A percentile compares a stretch with the other conserved stretches of the same genome.
phyloP scores from a whole-genome alignment of 2,329 filamentous ascomycete species.

The Calycina herbarum region DNA sequence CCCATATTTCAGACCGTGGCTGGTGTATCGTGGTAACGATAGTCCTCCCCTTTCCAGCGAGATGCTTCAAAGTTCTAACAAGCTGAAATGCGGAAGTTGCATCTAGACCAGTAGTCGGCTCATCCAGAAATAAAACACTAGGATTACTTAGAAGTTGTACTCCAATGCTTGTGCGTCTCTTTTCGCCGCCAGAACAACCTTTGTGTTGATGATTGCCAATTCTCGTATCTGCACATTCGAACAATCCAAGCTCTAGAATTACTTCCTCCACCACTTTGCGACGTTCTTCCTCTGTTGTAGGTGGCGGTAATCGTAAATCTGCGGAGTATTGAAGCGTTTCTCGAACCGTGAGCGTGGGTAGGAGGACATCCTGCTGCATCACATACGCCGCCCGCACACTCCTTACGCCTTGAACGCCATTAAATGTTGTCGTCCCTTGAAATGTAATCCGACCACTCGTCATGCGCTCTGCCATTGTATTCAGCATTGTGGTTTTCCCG shows the following conservation, averaged over 20 bases:
- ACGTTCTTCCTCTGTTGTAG: constrained; percentile 59
- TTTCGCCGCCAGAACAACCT: constrained; percentile 78
- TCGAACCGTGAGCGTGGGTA: constrained; percentile 72
- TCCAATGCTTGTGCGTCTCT: constrained; percentile 73
- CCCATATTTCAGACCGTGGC: constrained; percentile 77
- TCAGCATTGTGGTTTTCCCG: constrained; percentile 71
- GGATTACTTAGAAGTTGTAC: constrained; percentile 80
- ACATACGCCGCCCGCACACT: constrained; percentile 66
- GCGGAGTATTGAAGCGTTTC: constrained; percentile 75
- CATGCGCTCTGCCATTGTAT: constrained; percentile 69
- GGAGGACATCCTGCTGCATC: constrained; percentile 73
- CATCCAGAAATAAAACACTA: constrained; percentile 74
- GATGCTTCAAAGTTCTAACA: constrained; percentile 65
- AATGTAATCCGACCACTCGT: constrained; percentile 51
- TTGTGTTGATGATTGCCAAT: constrained; percentile 72
- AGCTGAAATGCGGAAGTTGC: constrained; percentile 76
- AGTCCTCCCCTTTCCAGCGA: constrained; percentile 68
- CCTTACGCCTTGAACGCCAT: constrained; percentile 54
- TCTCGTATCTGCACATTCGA: constrained; percentile 73
- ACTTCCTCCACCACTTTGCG: constrained; percentile 70
- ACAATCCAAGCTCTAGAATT: constrained; percentile 72
- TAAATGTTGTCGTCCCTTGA: constrained; percentile 61
- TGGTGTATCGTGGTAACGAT: constrained; percentile 76
- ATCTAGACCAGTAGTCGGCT: constrained; percentile 76
- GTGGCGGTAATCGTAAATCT: constrained; percentile 66